Evolutionary conservation across 495 filamentous ascomycete genomes (phyloP), one percentile per base, ranked within the genome.

Genomic region (Aspergillus funiculosus): DNA sequence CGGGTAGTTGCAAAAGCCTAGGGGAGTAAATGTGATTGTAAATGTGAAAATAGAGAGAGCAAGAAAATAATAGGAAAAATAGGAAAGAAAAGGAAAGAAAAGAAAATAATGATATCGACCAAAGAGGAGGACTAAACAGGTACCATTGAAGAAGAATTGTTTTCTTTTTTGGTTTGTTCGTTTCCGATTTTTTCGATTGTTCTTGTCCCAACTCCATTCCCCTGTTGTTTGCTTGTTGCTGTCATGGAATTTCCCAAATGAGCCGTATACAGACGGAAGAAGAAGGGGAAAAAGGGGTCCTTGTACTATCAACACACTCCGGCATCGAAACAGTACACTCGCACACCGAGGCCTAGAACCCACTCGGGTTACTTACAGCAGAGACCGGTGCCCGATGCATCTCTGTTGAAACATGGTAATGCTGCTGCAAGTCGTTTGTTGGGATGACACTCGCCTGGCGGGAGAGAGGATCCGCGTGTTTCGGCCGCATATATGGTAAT

Each of bases 401-500:
- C 10, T 54, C 56, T 25, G 57, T 47, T 13, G 45, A 38, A n/a
- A 41, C 0, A 1, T 50, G 54, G 46, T 54, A 57, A 34, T 56
- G 56, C 9, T 56, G 56, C 9, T 53, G 28, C 26, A 59, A 19
- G 10, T 43, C 25, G 29, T 65, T 59, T 2, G 50, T 32, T 6
- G 50, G 30, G 24, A 58, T 9, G 6, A 30, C 44, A 43, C 47
- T 55, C n/a, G n/a, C n/a, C n/a, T n/a, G n/a, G n/a, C n/a, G n/a
- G n/a, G 50, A 32, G 8, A 46, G 21, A 46, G 41, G 20, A 4
- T 60, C 56, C 10, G 51, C 9, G 21, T 54, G 62, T 29, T 53
- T 55, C 5, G 66, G 58, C 17, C 60, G 62, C 10, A 54, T 64
- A 31, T 74, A 73, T 1, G 59, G 55, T n/a, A 69, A 35, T 0